Base-by-base conservation (phyloP, 2,329 filamentous ascomycete species). In the Colletotrichum melonis region DNA sequence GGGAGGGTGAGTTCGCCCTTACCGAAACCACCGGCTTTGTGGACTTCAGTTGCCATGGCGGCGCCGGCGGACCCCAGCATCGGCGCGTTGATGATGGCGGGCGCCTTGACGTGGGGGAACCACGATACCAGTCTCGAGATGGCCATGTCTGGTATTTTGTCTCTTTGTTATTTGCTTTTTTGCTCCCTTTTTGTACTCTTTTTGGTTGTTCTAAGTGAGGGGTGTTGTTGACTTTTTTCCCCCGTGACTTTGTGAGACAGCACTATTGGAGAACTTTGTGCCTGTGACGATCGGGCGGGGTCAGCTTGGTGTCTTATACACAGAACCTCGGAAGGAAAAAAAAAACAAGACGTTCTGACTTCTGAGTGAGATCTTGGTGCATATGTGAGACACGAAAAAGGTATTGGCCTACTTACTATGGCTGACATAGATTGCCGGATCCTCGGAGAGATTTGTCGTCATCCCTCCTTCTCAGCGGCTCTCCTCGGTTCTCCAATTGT, bases 1-100 rank as follows among this genome's bases (percentile, higher is more conserved):
- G 56, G 49, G 28, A 74, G 32, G 7, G 22, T 22, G 16, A n/a
- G 22, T 1, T 2, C 16, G 49, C 16, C 24, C 42, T 62, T 78
- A 84, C 83, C 83, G 14, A 85, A 63, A 7, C 83, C 83, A 12
- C 82, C 82, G 22, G 82, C 82, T 59, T 81, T 84, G 69, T 76
- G 80, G 5, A 85, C 82, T 63, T 84, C 81, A 16, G 78, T 76
- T n/a, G 82, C 80, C 58, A 85, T 76, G 7, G 75, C 76, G n/a
- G 82, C 78, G 16, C 76, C 77, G 9, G 78, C 81, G 30, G 74
- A 79, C 22, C 79, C 78, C 32, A 80, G 76, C 83, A 85, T 85
- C 7, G 83, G 83, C 24, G 76, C 83, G 74, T 81, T 84, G 75
- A 75, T 75, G 71, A 75, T 72, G 66, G 72, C 59, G 66, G 73